Conservation (phyloP, 306 rosid genomes). For the Ochetophila trinervis region DNA sequence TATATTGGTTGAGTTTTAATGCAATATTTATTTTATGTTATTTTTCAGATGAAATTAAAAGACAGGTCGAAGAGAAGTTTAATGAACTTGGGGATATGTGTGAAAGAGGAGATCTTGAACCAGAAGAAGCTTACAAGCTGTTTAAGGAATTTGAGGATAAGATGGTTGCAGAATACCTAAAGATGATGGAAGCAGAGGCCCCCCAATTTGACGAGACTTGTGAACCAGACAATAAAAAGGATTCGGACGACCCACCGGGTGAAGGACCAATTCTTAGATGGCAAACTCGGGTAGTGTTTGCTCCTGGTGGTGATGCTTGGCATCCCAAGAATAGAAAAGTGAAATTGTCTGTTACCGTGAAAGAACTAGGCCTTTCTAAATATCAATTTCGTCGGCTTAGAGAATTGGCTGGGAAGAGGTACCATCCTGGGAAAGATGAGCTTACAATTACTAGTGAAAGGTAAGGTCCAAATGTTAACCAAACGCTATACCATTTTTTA, state of each 20-base stretch:
- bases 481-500: not conserved
- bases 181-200: constrained; percentile 60
- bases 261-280: constrained; percentile 96
- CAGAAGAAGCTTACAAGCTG: constrained; percentile 73
- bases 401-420: constrained; percentile 88
- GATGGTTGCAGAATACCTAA: constrained; percentile 51
- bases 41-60: constrained; percentile 53
- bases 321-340: constrained; percentile 95
- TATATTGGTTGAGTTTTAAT: constrained; percentile 14
- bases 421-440: constrained; percentile 93
- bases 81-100: constrained; percentile 87
- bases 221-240: constrained; percentile 56
- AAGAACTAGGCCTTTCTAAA: constrained; percentile 89
- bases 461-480: constrained; percentile 32
- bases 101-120: constrained; percentile 92
- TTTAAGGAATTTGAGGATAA: constrained; percentile 83
- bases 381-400: constrained; percentile 76
- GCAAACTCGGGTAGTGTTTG: constrained; percentile 80
- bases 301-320: constrained; percentile 99
- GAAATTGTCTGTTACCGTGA: constrained; percentile 81
- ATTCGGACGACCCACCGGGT: constrained; percentile 75
- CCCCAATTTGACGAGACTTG: constrained; percentile 41
- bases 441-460: constrained; percentile 88
- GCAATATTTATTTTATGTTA: constrained; percentile 20
- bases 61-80: constrained; percentile 68